Evolutionary conservation across 768 basidiomycete genomes (phyloP).

Genomic region (Amanita rimosa): DNA sequence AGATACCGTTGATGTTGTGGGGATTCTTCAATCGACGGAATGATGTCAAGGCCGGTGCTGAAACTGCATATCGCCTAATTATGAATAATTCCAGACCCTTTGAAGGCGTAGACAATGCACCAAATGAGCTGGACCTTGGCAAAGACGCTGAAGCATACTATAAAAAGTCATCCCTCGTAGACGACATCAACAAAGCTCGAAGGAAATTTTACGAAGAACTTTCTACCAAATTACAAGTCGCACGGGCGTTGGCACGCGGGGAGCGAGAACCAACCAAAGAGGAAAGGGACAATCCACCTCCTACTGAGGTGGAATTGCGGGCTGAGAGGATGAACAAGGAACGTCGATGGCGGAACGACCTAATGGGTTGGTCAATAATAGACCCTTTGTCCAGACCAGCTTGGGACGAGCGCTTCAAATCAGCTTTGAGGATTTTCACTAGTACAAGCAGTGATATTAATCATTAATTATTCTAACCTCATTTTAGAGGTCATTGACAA

Average conservation of each 20-base stretch:
- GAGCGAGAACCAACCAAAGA: slow-evolving; percentile 80
- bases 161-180: slow-evolving; percentile 46
- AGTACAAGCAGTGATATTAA: slow-evolving; percentile 9
- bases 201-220: slow-evolving; percentile 69
- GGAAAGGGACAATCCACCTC: slow-evolving; percentile 66
- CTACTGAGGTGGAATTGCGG: slow-evolving; percentile 80
- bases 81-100: slow-evolving; percentile 52
- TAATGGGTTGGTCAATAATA: slow-evolving; percentile 72
- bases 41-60: slow-evolving; percentile 70
- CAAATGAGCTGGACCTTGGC: slow-evolving; percentile 70
- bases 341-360: slow-evolving; percentile 69
- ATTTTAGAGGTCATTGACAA: slow-evolving; percentile 20
- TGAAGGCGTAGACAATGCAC: slow-evolving; percentile 16
- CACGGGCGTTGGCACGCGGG: slow-evolving; percentile 66
- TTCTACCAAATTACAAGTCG: slow-evolving; percentile 50
- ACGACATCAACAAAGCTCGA: slow-evolving; percentile 57
- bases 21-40: slow-evolving; percentile 86
- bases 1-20: slow-evolving; percentile 84
- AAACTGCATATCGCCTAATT: slow-evolving; percentile 72
- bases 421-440: slow-evolving; percentile 48
- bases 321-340: slow-evolving; percentile 88
- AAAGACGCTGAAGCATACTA: slow-evolving; percentile 54
- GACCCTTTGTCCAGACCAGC: slow-evolving; percentile 46
- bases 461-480: slow-evolving; percentile 3
- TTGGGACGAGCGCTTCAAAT: slow-evolving; percentile 71